Evolutionary conservation across 352 stramenopile genomes (phyloP), one percentile per base, ranked within the genome.

Genomic region (Globisporangium paroecandrum): DNA sequence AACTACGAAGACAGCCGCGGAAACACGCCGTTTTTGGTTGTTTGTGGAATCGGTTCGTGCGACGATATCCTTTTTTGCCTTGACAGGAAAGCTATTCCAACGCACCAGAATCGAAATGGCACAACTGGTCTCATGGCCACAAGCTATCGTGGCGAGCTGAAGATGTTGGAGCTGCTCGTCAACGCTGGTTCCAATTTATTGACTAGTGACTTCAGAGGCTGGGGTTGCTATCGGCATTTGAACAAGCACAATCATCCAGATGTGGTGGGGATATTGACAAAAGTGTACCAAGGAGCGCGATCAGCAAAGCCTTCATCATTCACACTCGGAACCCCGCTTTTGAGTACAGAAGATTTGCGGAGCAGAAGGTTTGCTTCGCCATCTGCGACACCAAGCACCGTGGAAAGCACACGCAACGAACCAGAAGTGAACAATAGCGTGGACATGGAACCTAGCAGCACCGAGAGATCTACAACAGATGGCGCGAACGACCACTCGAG

Each of bases 1-100:
- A 90, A 90, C 62, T 82, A 81, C 27, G 83, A 91, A 64, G 71
- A 77, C 53, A 18, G 24, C 0, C 57, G 25, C 0, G 82, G 83
- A n/a, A 76, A 79, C 34, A 80, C 75, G 4, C 78, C 83, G 3
- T 65, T 91, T 20, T 63, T 90, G 29, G 64, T 84, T 0, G 53
- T 64, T 25, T 81, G 69, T 6, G 51, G 24, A 7, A 25, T 68
- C 4, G 79, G 77, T 41, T 77, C 68, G 2, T 69, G 65, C 6
- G 49, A 55, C 20, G 77, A 90, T 43, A 62, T 90, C 36, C 24
- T 77, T 4, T 72, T 62, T 41, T 83, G 71, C 20, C 69, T 91
- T 0, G 64, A 76, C 32, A 59, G 60, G 10, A 73, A 81, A 34
- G 83, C 79, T 59, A 78, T 78, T 22, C 62, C 78, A 7, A 77